Evolutionary conservation across 352 stramenopile genomes (phyloP).

Genomic region (Globisporangium radiosum): DNA sequence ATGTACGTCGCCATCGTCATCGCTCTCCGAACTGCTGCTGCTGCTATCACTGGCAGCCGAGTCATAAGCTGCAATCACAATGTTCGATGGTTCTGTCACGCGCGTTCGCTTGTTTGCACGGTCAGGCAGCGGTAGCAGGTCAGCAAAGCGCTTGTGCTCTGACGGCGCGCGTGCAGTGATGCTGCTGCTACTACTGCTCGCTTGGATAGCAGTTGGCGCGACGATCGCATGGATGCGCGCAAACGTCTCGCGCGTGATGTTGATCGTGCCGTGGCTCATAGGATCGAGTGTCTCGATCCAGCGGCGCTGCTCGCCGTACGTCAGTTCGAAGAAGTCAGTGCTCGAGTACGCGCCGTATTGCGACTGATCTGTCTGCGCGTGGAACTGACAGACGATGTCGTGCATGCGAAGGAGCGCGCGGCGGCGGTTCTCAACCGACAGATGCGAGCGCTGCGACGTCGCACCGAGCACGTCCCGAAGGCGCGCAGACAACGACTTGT

Average conservation of each 20-base stretch:
- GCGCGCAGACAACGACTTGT: background rate
- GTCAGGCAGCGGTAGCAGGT: too few relatives aligned
- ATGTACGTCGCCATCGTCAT: too few relatives aligned
- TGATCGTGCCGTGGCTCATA: conserved; percentile 67
- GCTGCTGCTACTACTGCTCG: too few relatives aligned
- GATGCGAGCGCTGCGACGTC: conserved; percentile 59
- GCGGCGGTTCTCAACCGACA: conserved; percentile 91
- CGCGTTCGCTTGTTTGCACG: too few relatives aligned
- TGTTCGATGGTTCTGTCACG: too few relatives aligned
- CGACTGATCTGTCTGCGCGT: conserved; percentile 92
- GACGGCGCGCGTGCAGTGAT: too few relatives aligned
- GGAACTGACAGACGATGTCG: conserved; percentile 92
- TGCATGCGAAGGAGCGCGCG: too few relatives aligned
- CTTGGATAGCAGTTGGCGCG: conserved; percentile 27
- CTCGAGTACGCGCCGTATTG: background rate
- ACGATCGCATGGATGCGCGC: conserved; percentile 93
- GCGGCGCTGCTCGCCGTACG: background rate
- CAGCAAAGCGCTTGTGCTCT: too few relatives aligned
- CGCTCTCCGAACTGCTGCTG: too few relatives aligned
- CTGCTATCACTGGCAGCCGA: too few relatives aligned
- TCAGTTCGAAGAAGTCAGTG: background rate
- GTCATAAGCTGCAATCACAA: too few relatives aligned
- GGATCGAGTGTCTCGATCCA: conserved; percentile 58
- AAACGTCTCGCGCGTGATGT: conserved; percentile 90
- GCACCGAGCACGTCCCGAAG: conserved; percentile 92